phyloP scores from a whole-genome alignment of 495 filamentous ascomycete genomes.

The Penicillium mononematosum region DNA sequence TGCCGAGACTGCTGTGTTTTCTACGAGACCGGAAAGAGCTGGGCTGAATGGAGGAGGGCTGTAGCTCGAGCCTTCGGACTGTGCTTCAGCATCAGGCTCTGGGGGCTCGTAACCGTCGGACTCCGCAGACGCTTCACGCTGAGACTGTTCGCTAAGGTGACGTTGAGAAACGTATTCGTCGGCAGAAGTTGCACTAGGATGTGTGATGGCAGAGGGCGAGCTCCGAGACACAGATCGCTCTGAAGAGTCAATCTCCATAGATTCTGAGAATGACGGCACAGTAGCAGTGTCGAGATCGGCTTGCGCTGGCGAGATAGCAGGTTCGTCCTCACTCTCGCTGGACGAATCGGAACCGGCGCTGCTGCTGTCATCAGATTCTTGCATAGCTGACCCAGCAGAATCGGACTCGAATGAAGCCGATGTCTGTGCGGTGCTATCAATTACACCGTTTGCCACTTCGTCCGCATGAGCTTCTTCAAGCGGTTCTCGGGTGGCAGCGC shows the following conservation, averaged over 20 bases:
- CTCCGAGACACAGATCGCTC: not conserved
- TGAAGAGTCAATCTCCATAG: constrained; percentile 3
- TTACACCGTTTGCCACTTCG: constrained; percentile 10
- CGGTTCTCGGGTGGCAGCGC: not conserved
- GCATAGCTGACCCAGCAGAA: constrained; percentile 42
- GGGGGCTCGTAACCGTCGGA: constrained; percentile 62
- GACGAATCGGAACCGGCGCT: constrained; percentile 21
- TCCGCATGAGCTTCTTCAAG: not conserved
- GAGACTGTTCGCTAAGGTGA: constrained; percentile 13
- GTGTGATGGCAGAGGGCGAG: not conserved
- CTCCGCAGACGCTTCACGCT: constrained; percentile 32
- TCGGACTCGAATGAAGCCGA: constrained; percentile 25
- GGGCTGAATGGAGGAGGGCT: constrained; percentile 43
- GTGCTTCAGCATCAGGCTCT: constrained; percentile 42
- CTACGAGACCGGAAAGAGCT: constrained; percentile 27
- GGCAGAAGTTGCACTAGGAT: constrained; percentile 3
- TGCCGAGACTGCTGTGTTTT: constrained; percentile 16
- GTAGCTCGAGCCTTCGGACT: constrained; percentile 34
- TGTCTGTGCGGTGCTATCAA: constrained; percentile 1
- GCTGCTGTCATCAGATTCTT: constrained; percentile 38
- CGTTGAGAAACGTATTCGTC: constrained; percentile 15
- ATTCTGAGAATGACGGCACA: not conserved
- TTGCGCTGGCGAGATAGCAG: not conserved
- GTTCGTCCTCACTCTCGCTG: constrained; percentile 23
- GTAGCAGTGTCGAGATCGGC: not conserved